Conservation (phyloP, 2,329 filamentous ascomycete species). For the Endoconidiophora laricicola region DNA sequence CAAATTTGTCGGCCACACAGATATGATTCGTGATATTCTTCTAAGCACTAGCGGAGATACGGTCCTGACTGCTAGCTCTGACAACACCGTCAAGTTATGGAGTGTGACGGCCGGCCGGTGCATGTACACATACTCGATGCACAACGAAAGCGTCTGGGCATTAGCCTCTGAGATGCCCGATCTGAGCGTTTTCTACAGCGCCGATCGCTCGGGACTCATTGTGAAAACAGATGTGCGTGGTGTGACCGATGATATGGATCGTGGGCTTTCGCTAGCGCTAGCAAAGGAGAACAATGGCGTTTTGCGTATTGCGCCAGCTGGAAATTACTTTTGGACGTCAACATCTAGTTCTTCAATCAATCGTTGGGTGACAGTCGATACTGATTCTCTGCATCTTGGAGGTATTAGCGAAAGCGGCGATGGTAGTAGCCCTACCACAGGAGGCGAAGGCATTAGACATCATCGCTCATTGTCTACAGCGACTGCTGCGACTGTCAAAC, state of each 20-base stretch:
- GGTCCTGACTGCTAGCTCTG: constrained; percentile 84
- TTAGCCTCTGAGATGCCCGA: constrained; percentile 77
- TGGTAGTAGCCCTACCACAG: background rate
- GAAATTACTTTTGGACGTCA: constrained; percentile 75
- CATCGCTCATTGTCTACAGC: constrained; percentile 8
- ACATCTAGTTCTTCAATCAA: constrained; percentile 86
- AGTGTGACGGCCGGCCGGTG: constrained; percentile 87
- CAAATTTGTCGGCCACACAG: constrained; percentile 91
- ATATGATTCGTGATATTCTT: constrained; percentile 81
- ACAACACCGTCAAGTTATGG: constrained; percentile 97
- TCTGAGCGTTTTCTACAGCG: constrained; percentile 83
- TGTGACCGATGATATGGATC: constrained; percentile 52
- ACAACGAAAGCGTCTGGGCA: constrained; percentile 96
- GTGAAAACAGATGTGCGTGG: constrained; percentile 84
- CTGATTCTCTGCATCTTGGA: constrained; percentile 43
- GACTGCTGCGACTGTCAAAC: constrained; percentile 20
- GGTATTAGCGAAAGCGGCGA: background rate
- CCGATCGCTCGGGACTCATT: constrained; percentile 81
- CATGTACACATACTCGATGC: constrained; percentile 98
- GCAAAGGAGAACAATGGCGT: constrained; percentile 83
- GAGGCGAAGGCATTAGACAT: background rate
- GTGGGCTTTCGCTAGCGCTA: constrained; percentile 78
- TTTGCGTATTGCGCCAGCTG: constrained; percentile 48
- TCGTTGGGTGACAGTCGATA: constrained; percentile 77
- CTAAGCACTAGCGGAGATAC: constrained; percentile 79